Evolutionary conservation across 179 eudicot species (phyloP).

Genomic region (Dionaea muscipula): DNA sequence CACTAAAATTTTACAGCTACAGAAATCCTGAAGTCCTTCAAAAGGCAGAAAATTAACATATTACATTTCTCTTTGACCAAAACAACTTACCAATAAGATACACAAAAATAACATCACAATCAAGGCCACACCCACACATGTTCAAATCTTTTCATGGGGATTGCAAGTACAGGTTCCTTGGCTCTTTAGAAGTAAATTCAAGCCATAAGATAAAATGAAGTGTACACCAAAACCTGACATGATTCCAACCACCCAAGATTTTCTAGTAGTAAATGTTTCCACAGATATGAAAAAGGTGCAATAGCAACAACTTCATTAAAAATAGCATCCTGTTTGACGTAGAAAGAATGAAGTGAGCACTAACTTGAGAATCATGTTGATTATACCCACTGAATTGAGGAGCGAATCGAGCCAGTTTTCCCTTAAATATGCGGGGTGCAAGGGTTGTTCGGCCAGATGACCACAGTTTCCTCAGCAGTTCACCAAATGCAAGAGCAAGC

Average conservation of each 20-base stretch:
- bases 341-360: slow-evolving; percentile 2
- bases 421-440: slow-evolving; percentile 85
- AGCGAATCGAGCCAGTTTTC: slow-evolving; percentile 88
- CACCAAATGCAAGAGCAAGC: slow-evolving; percentile 95
- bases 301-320: not conserved
- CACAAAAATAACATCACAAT: too few relatives aligned
- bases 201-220: too few relatives aligned
- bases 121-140: too few relatives aligned
- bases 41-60: too few relatives aligned
- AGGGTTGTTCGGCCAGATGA: slow-evolving; percentile 58
- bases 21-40: too few relatives aligned
- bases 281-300: not conserved
- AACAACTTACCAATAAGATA: too few relatives aligned
- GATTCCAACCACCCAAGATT: not conserved
- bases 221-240: not conserved
- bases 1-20: too few relatives aligned
- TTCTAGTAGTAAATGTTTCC: not conserved
- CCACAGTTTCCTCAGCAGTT: slow-evolving; percentile 81
- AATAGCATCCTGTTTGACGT: not conserved
- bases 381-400: slow-evolving; percentile 98
- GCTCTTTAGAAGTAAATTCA: too few relatives aligned
- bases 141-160: too few relatives aligned
- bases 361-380: slow-evolving; percentile 98
- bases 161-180: too few relatives aligned
- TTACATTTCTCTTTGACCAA: too few relatives aligned